Percentiles rank a stretch among this genome's conserved stretches.
phyloP scores from a whole-genome alignment of 2,329 filamentous ascomycete species.

The Colletotrichum sp. region DNA sequence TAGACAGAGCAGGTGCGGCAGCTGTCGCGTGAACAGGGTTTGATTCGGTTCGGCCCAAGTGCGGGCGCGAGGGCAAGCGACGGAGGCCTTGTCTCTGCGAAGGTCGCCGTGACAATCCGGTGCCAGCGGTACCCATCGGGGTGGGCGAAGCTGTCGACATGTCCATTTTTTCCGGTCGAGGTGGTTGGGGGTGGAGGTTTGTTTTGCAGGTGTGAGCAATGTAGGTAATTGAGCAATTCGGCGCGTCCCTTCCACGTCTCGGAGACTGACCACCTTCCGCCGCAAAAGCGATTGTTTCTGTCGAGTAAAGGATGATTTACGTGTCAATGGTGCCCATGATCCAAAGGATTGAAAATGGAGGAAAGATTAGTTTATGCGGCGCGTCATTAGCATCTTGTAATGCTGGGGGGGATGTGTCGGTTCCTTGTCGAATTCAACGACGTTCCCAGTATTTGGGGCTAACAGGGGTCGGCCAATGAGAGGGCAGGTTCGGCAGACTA shows the following conservation, averaged over 20 bases:
- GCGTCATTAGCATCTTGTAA: conserved; percentile 29
- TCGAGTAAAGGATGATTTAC: conserved; percentile 41
- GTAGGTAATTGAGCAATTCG: neutral
- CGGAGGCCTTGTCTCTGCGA: conserved; percentile 62
- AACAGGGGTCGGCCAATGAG: conserved; percentile 21
- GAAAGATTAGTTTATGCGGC: conserved; percentile 41
- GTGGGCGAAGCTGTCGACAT: conserved; percentile 64
- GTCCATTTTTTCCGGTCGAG: conserved; percentile 8
- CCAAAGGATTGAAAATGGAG: conserved; percentile 33
- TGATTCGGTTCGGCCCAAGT: conserved; percentile 50
- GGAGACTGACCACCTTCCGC: neutral
- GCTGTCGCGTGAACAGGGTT: conserved; percentile 39
- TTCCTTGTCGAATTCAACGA: conserved; percentile 20
- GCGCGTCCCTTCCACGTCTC: conserved; percentile 17
- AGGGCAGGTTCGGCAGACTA: neutral
- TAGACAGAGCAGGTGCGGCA: conserved; percentile 24
- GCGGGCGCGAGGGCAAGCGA: conserved; percentile 52
- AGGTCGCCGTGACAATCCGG: conserved; percentile 53
- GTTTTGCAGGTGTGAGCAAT: conserved; percentile 7
- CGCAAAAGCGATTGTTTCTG: conserved; percentile 19
- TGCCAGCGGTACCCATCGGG: conserved; percentile 53
- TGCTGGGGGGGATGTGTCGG: conserved; percentile 15
- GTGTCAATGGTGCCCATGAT: conserved; percentile 44
- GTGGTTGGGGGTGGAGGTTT: neutral
- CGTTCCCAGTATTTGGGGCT: conserved; percentile 23